Base-by-base conservation (phyloP, 1,284 basidiomycete genomes). In the Amylostereum chailletii region DNA sequence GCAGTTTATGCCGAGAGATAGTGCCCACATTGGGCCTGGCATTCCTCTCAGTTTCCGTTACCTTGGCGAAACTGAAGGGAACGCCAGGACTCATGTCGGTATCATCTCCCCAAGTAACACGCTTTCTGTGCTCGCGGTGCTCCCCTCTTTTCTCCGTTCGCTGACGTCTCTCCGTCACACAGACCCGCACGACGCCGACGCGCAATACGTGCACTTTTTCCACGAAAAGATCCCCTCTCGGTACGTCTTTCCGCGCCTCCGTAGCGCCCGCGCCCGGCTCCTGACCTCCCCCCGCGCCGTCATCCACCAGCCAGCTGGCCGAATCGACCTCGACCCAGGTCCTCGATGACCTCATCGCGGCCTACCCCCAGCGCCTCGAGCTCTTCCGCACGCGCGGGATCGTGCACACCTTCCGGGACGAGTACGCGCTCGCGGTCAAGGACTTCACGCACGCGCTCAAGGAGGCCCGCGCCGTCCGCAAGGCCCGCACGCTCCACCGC, bases 191-290 rank as follows among this genome's bases (percentile, higher is more conserved):
- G 83, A 90, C 57, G 58, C 74, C 5, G 86, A 91, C 58, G 88
- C 89, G 3, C 79, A 76, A 70, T 91, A 91, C 63, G 87, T 91
- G 3, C 84, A 90, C 58, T 91, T 91, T 61, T 91, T 91, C 65
- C 89, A 91, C 59, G 88, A 92, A 61, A 90, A 89, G 67, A 91
- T 92, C 57, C 89, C 89, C 27, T 90, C 88, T 49, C 75, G 88
- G 88, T 90, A 56, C 46, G 74, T 70, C 11, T 37, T 2, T 42
- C 32, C n/a, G 19, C 19, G 42, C 5, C 32, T 6, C 30, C 49
- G 9, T 44, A 34, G 37, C 7, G n/a, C 42, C 32, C 40, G 8
- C 7, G n/a, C 11, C 29, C 8, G 4, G 49, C 30, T 42, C 30
- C 41, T 32, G 30, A 52, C 41, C 40, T 34, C 45, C 40, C 46